Evolutionary conservation across 768 basidiomycete species (phyloP).

Genomic region (Boletus patriciae): DNA sequence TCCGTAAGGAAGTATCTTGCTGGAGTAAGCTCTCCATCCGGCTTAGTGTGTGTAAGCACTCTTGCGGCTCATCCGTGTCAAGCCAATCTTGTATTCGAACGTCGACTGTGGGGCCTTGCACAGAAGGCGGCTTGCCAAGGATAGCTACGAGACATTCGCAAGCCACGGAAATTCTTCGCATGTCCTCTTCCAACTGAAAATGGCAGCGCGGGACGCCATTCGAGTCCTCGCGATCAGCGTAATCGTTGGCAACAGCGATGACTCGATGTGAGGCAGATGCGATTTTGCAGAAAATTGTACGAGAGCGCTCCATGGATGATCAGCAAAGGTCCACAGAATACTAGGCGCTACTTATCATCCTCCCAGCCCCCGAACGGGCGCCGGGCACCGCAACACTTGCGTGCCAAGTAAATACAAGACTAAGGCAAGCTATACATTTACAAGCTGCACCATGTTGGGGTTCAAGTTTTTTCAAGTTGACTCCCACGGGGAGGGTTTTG

Average conservation of each 20-base stretch:
- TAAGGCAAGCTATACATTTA: too few species aligned
- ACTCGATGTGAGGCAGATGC: background rate
- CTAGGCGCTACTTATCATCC: too few species aligned
- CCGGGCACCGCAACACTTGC: too few species aligned
- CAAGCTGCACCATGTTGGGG: too few species aligned
- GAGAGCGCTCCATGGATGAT: conserved; percentile 6
- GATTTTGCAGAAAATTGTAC: conserved; percentile 1
- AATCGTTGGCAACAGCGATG: background rate
- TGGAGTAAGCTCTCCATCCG: background rate
- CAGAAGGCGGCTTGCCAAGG: background rate
- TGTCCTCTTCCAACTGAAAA: conserved; percentile 6
- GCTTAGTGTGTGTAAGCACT: background rate
- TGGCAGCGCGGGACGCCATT: background rate
- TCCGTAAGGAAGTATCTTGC: background rate
- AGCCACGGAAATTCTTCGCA: conserved; percentile 7
- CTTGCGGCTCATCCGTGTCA: background rate
- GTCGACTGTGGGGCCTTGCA: background rate
- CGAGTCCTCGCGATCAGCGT: conserved; percentile 1
- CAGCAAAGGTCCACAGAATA: too few species aligned
- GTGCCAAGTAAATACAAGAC: too few species aligned
- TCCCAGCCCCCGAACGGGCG: too few species aligned
- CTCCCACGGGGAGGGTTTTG: too few species aligned
- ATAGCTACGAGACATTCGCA: background rate
- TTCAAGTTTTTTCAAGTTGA: too few species aligned
- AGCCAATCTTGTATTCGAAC: conserved; percentile 8